Evolutionary conservation across 1,284 basidiomycete species (phyloP), one percentile per base, ranked within the genome.

Genomic region (Trametes versicolor): DNA sequence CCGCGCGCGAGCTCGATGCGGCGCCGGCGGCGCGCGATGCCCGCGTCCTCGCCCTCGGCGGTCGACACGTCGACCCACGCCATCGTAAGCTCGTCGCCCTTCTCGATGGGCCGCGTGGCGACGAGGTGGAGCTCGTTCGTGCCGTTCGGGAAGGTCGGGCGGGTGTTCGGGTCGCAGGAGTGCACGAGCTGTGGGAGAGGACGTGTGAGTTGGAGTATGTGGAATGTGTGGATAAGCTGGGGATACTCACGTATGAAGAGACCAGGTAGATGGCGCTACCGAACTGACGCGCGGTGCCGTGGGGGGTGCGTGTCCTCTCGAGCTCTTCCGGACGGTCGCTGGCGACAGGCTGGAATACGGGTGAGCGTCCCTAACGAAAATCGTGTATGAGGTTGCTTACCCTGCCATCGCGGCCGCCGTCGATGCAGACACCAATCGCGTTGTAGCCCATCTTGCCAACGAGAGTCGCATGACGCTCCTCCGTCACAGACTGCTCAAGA

Each of bases 361-460:
- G n/a, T n/a, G n/a, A n/a, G n/a, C n/a, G n/a, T n/a, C n/a, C n/a
- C n/a, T n/a, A n/a, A n/a, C n/a, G n/a, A n/a, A n/a, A 37, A 50
- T 27, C 50, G 36, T 6, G 19, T 17, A 2, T 10, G 54, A 43
- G 9, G 23, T 12, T 15, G 71, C 81, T 62, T 56, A 92, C 92
- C 84, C 85, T 91, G 71, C 91, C 86, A 65, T 87, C 83, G 45
- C 92, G 81, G n/a, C 91, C 92, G 34, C 80, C 83, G 57, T 78
- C 82, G 68, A 82, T 88, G 74, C 79, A 86, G 52, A 94, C 84
- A 63, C 92, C 92, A 71, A 87, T 91, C 1, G 87, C 82, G 70
- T 94, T 94, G 76, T 93, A 94, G 5, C 81, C 77, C 81, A 94
- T 87, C 75, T 88, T 92, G 17, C 90, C 90, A 50, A 86, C 77